Base-by-base conservation (phyloP, 1,139 yeast genomes). In the Hyphopichia wangnamkhiaoensis region DNA sequence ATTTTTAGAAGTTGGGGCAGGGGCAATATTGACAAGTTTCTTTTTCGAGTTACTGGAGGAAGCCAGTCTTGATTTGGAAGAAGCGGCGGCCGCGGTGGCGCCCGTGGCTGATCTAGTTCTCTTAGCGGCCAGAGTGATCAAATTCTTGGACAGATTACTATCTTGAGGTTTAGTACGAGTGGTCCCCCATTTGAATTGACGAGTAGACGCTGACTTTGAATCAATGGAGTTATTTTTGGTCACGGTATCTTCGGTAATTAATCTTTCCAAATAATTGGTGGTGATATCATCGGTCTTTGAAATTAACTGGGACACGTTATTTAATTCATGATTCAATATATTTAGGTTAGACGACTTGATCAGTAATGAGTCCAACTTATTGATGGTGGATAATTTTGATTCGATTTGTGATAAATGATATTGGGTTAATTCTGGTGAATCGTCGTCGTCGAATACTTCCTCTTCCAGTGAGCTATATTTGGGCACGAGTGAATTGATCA, bases 181-280 rank as follows among this genome's bases (percentile, higher is more conserved):
- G 24, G 62, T 48, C 5, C 68, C 69, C 69, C 69, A 63, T 43
- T 58, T 56, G 44, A 50, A 62, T 32, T 61, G 64, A 19, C 28
- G 25, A 5, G 28, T 7, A 19, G 27, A 14, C 26, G 18, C 13
- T 21, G 13, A 21, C 4, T 20, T 9, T 9, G 28, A 32, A 6
- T 6, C 8, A n/a, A 21, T n/a, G n/a, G n/a, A n/a, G n/a, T 35
- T 30, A n/a, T 12, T 13, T 36, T 59, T 44, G 33, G 68, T 49
- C 32, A 60, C 53, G 33, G 66, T 50, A 47, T 69, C 65, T 48
- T 68, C 71, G 34, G 69, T 59, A 34, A 68, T 62, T 39, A 61
- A 61, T 38, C 72, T 54, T 40, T 69, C 70, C 33, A 68, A 50
- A 50, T 65, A 61, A 48, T 66, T 63, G 38, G 59, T 47, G 13